A percentile compares a stretch with the other conserved stretches of the same genome.
These are phyloP conservation scores for Fusarium sarcochroum DNA, from an alignment of 2,329 filamentous ascomycete genomes.

Conservation along the genomic window DNA sequence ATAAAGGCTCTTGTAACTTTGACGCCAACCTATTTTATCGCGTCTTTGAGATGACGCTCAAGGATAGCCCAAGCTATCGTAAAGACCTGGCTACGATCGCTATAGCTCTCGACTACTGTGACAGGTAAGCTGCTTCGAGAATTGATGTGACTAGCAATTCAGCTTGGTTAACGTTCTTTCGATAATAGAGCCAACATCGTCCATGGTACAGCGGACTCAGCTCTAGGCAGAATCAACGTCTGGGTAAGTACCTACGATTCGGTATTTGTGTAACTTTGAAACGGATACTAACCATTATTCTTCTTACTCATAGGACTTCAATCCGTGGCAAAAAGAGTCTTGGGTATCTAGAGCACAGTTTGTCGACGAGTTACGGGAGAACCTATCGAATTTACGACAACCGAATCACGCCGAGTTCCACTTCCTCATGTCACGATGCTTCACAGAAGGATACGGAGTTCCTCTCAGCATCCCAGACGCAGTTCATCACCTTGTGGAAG, in stretches of 20 bases:
- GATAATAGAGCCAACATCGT: neutral
- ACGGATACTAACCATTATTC: too few relatives aligned
- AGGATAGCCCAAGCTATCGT: neutral
- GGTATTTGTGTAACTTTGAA: too few relatives aligned
- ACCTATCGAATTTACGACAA: neutral
- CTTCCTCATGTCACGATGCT: neutral
- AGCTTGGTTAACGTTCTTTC: neutral
- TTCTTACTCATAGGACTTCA: neutral
- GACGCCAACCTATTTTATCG: neutral
- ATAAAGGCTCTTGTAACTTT: neutral
- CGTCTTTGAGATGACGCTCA: neutral
- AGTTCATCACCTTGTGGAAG: neutral
- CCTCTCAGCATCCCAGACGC: neutral
- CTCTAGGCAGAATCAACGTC: neutral
- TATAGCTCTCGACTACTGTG: neutral
- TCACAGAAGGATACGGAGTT: neutral
- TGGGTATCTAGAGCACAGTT: neutral
- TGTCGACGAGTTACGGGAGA: neutral
- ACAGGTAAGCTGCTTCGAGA: neutral
- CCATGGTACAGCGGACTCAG: neutral
- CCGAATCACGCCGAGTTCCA: neutral
- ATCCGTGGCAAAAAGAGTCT: neutral
- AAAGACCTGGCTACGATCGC: neutral
- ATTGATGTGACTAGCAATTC: too few relatives aligned
- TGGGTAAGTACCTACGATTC: neutral